Percentiles rank a stretch among this genome's conserved stretches.
phyloP scores from a whole-genome alignment of 805 yeast species.

The Yarrowia osloensis region DNA sequence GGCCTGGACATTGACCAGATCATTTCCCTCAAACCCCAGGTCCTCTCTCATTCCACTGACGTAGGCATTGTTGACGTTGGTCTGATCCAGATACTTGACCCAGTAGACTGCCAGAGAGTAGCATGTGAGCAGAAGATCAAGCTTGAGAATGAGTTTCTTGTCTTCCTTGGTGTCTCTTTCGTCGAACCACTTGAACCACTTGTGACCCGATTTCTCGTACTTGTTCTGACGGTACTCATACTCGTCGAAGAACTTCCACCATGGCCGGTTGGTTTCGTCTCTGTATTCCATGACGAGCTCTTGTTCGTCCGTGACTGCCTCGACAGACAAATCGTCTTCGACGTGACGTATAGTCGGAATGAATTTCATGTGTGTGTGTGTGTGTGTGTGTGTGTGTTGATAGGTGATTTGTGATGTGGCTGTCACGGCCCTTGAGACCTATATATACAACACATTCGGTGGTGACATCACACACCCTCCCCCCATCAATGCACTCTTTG shows the following conservation, averaged over 20 bases:
- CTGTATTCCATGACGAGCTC: conserved; percentile 24
- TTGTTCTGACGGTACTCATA: conserved; percentile 57
- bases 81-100: conserved; percentile 65
- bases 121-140: conserved; percentile 58
- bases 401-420: too few relatives aligned
- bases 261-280: conserved; percentile 38
- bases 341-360: conserved; percentile 8
- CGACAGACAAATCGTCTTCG: background rate
- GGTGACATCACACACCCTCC: background rate
- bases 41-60: conserved; percentile 63
- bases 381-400: background rate
- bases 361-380: background rate
- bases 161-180: conserved; percentile 54
- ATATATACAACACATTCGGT: too few relatives aligned
- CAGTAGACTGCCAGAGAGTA: conserved; percentile 64
- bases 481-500: background rate
- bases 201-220: conserved; percentile 40
- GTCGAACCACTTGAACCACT: conserved; percentile 60
- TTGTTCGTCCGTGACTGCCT: conserved; percentile 2
- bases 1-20: conserved; percentile 58
- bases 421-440: too few relatives aligned
- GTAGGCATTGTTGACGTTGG: conserved; percentile 65
- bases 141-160: conserved; percentile 51
- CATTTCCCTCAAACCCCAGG: conserved; percentile 61
- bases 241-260: conserved; percentile 53